phyloP scores from a whole-genome alignment of 1,139 yeast species.

The Candida sp. region DNA sequence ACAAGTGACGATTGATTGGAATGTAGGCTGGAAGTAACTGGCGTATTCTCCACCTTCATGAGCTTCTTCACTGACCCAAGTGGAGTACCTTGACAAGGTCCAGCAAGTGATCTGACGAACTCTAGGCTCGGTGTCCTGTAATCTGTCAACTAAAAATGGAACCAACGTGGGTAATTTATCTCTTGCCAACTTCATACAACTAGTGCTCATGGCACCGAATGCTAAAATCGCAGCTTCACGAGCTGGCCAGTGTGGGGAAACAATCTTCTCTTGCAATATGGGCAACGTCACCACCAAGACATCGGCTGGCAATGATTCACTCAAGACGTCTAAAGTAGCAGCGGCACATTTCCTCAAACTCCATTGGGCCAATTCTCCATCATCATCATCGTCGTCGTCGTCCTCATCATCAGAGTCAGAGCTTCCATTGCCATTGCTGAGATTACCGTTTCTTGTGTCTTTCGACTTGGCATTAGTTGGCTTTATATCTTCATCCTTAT shows the following conservation, averaged over 20 bases:
- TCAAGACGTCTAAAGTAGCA: conserved; percentile 84
- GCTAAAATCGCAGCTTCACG: conserved; percentile 95
- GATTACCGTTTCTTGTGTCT: conserved; percentile 49
- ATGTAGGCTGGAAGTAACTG: conserved; percentile 73
- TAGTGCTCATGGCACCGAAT: conserved; percentile 93
- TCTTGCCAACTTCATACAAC: conserved; percentile 75
- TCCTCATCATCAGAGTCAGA: conserved; percentile 33
- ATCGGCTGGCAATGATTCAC: conserved; percentile 68
- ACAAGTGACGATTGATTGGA: conserved; percentile 75
- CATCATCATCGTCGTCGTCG: conserved; percentile 71
- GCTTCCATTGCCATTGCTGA: conserved; percentile 11
- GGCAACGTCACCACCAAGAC: conserved; percentile 78
- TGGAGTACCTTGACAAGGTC: conserved; percentile 87
- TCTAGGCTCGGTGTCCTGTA: conserved; percentile 78
- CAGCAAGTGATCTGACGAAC: conserved; percentile 95
- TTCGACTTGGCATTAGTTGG: conserved; percentile 78
- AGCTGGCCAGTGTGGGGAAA: conserved; percentile 79
- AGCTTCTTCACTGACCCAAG: conserved; percentile 80
- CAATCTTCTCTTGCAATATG: conserved; percentile 69
- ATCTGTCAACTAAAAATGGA: conserved; percentile 83
- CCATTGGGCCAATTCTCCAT: conserved; percentile 76
- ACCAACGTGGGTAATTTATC: conserved; percentile 80
- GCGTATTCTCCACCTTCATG: conserved; percentile 64
- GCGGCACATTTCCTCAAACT: conserved; percentile 93
- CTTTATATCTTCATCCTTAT: conserved; percentile 84